These are phyloP conservation scores for Parsonsia alboflavescens DNA, from an alignment of 257 asterid genomes.

Conservation along the genomic window DNA sequence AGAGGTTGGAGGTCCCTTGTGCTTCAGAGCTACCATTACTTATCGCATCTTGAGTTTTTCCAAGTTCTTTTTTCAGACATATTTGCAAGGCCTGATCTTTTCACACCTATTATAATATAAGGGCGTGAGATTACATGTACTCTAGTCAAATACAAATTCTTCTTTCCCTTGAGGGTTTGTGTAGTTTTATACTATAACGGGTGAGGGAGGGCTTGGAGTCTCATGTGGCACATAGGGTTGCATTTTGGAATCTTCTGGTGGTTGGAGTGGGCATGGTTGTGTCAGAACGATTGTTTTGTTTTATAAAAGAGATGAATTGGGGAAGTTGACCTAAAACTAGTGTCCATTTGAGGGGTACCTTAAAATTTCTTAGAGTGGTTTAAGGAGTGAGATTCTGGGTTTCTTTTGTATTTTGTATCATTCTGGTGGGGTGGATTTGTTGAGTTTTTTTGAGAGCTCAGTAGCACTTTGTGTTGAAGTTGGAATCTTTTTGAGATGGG, in stretches of 20 bases:
- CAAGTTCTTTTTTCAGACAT: conserved; percentile 10
- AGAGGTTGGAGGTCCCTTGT: conserved; percentile 12
- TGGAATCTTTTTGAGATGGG: conserved; percentile 22
- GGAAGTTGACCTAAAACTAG: conserved; percentile 70
- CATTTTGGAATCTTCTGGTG: conserved; percentile 64
- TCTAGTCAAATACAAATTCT: conserved; percentile 9
- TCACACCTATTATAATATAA: neutral
- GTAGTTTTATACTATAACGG: conserved; percentile 8
- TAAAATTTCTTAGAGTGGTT: neutral
- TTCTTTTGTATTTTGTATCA: conserved; percentile 12
- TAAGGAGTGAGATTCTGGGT: conserved; percentile 41
- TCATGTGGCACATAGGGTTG: conserved; percentile 35
- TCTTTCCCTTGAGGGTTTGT: conserved; percentile 2
- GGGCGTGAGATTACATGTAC: conserved; percentile 7
- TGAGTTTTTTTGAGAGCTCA: conserved; percentile 18
- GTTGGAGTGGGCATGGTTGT: conserved; percentile 31
- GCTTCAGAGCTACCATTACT: conserved; percentile 48
- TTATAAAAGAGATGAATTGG: conserved; percentile 15
- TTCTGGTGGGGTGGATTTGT: conserved; percentile 5
- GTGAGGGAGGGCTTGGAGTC: conserved; percentile 21
- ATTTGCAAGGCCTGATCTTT: conserved; percentile 9
- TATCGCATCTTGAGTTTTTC: conserved; percentile 31
- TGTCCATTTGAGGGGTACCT: conserved; percentile 29
- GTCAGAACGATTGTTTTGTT: conserved; percentile 46
- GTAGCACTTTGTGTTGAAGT: conserved; percentile 21